Base-by-base conservation (phyloP, 345 rosid species). In the Moricandia arvensis region DNA sequence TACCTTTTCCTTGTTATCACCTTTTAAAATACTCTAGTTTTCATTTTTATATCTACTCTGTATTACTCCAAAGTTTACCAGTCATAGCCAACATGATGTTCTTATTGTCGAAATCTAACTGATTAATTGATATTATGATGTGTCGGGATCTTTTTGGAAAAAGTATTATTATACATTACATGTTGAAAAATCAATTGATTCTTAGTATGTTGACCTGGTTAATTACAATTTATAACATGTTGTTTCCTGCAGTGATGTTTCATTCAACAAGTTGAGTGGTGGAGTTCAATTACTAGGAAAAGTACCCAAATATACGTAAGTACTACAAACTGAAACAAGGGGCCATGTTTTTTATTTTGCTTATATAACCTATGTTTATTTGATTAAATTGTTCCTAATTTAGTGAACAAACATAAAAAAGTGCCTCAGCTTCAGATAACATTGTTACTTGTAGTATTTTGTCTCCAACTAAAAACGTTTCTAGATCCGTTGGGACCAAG, bases 201-300 rank as follows among this genome's bases (percentile, higher is more conserved):
- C 4, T 29, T 29, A 29, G 3, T 29, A 21, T 21, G 24, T 21
- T 21, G 17, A 15, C 18, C 18, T 47, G 54, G 16, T 47, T 47
- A 47, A 6, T 47, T n/a, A 15, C 54, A 47, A 15, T 15, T 38
- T 38, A 35, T 35, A 38, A 53, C 63, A 31, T 31, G 41, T 13
- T 29, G 35, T 74, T 45, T 59, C 31, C 33, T 57, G 68, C 72
- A 75, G 79, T 17, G 79, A 75, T 35, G 33, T 75, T 68, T 75
- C 79, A 1, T 75, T 68, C 8, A 75, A 75, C 73, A 59, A 59
- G 37, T 11, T 75, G 30, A 68, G 37, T 13, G 73, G 79, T 27
- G 68, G 59, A 68, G 38, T 75, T 51, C 1, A 4, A 5, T 21
- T 11, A 10, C 63, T 13, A 12, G 18, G 3, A 29, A 59, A 59